These are phyloP conservation scores for Coniochaeta hoffmannii DNA, from an alignment of 2,329 filamentous ascomycete species.

Conservation along the genomic window DNA sequence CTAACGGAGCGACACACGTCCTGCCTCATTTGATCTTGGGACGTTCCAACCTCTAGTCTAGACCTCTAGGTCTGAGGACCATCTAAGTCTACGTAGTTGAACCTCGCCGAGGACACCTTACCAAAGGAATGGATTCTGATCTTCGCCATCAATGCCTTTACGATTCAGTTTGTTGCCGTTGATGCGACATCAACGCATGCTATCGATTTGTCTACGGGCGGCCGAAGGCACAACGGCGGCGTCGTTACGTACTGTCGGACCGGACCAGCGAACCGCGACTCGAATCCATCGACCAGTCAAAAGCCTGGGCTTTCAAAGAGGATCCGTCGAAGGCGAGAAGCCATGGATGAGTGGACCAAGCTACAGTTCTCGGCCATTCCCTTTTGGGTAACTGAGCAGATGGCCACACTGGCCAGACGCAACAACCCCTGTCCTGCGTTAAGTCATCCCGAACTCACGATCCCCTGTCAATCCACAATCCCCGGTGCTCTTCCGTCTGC, in stretches of 20 bases:
- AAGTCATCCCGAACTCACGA: background rate
- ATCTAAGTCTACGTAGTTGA: too few species aligned
- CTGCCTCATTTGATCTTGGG: background rate
- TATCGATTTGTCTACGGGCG: background rate
- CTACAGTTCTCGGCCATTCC: background rate
- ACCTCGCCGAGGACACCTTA: too few species aligned
- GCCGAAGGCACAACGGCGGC: background rate
- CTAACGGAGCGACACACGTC: background rate
- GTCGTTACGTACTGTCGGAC: background rate
- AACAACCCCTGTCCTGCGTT: background rate
- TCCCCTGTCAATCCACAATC: background rate
- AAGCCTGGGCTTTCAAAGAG: background rate
- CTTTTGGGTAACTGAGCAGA: slow-evolving; percentile 7
- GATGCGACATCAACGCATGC: background rate
- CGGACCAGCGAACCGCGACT: background rate
- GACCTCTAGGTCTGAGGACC: too few species aligned
- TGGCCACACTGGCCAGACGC: background rate
- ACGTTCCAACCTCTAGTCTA: background rate
- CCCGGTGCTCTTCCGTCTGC: background rate
- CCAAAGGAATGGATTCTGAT: too few species aligned
- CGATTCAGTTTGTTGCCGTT: background rate
- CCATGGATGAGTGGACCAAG: background rate
- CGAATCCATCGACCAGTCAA: background rate
- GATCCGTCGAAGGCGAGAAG: background rate
- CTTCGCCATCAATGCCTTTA: background rate